Evolutionary conservation across 495 filamentous ascomycete genomes (phyloP), one percentile per base, ranked within the genome.

Genomic region (Neurospora hispaniola): DNA sequence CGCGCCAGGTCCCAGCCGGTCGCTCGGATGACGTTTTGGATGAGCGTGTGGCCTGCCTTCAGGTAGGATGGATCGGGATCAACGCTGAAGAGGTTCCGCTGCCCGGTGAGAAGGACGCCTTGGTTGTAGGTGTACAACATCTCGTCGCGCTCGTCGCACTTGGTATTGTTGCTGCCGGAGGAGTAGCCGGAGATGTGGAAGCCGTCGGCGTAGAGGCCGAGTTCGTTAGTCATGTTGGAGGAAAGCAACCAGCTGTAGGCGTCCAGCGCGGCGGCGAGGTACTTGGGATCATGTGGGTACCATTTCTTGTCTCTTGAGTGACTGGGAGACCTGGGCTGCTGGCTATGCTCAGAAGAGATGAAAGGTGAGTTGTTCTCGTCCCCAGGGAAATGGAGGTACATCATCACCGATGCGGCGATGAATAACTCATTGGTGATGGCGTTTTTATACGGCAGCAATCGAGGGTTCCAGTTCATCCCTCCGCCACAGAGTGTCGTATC

Each of bases 91-190:
- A 99, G 87, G 1, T 92, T 92, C 40, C 92, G 88, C 71, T 94
- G 85, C 12, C 93, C 95, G 39, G 91, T 92, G 23, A 99, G 89
- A n/a, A 98, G 74, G 16, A 98, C 94, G 35, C 95, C 95, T 81
- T 98, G 95, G 82, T 98, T 98, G 83, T 98, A 98, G 0, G 94
- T 94, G 81, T 96, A 96, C 7, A 97, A 90, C 90, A 94, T 94
- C 70, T 94, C 89, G 80, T 97, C 91, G 16, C 94, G 87, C 18
- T 86, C 79, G 77, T 98, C 93, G 79, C 93, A 98, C 66, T 88
- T 84, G 4, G 85, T 86, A 74, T 89, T 87, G 54, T 85, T 78
- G 2, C 82, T 77, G 2, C 80, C 71, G 70, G 82, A 80, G 42
- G 80, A 77, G 82, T 89, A 92, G 18, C 89, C 90, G 31, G 84